Base-by-base conservation (phyloP, 1,284 basidiomycete genomes). In the Cutaneotrichosporon cutaneum region DNA sequence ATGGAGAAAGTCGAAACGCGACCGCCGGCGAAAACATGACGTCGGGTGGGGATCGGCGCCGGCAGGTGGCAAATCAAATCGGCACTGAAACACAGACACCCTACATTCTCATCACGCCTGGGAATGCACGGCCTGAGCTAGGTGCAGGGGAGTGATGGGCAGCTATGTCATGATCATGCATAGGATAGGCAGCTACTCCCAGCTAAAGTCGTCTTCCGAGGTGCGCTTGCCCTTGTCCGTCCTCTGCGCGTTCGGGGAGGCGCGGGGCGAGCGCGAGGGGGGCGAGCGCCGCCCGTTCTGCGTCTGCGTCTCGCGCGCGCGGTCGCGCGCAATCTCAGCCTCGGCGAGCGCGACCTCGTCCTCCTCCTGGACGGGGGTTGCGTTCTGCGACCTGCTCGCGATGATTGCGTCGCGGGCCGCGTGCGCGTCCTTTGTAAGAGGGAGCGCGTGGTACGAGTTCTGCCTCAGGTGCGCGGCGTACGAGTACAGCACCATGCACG, bases 391-490 rank as follows among this genome's bases (percentile, higher is more conserved):
- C 13, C 57, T 50, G 21, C 35, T 10, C n/a, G 54, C 56, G 5
- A 30, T 24, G 27, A 61, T 24, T 13, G 47, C 24, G 32, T 48
- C 27, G 8, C 56, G 60, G 16, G 60, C 26, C 26, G 52, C 33
- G 53, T 59, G 33, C n/a, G 58, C 68, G 54, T 60, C 67, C 50
- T 70, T 68, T 4, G 82, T 82, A 22, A 83, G 83, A 4, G 92
- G 90, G 48, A 97, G 86, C 18, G 87, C 83, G 70, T 90, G 88
- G 76, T 96, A 98, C 14, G 92, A 90, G 53, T 92, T 91, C 72
- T 90, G 89, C 42, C 94, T 90, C 52, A 99, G 87, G 77, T 98
- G 95, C 1, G 88, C 83, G 3, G 94, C 94, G 77, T 92, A 98
- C 11, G 95, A 97, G 79, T 98, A 99, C 36, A 99, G 82, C 42